A percentile compares a stretch with the other conserved stretches of the same genome.
Conservation (phyloP, 2,329 filamentous ascomycete species). For the Aspergillus sp. region DNA sequence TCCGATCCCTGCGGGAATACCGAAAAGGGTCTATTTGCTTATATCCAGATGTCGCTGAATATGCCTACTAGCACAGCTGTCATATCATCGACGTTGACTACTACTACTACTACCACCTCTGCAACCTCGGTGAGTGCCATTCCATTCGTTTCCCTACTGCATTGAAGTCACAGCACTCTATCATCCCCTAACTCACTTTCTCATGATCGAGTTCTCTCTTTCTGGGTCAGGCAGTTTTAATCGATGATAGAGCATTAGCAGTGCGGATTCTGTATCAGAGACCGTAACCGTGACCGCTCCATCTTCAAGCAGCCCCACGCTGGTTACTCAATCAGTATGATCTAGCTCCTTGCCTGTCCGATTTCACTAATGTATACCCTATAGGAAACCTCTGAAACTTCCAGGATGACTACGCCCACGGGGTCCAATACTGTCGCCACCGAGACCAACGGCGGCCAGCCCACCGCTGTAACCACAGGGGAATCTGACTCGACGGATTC, state of each 20-base stretch:
- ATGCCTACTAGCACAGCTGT: conserved; percentile 24
- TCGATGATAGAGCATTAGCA: conserved; percentile 2
- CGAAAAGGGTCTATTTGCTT: conserved; percentile 32
- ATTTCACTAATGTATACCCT: not conserved
- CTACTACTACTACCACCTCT: too few relatives aligned
- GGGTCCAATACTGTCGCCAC: conserved; percentile 6
- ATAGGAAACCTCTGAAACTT: not conserved
- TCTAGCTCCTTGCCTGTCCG: not conserved
- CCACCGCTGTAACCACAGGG: conserved; percentile 20
- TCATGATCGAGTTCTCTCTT: not conserved
- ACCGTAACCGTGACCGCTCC: conserved; percentile 10
- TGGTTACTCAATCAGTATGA: conserved; percentile 4
- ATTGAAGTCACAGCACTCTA: too few relatives aligned
- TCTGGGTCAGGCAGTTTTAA: not conserved
- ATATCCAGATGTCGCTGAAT: conserved; percentile 29
- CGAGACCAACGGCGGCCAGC: conserved; percentile 17
- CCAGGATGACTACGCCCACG: conserved; percentile 1
- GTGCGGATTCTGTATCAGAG: conserved; percentile 3
- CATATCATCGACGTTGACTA: conserved; percentile 10
- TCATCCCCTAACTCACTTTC: too few relatives aligned
- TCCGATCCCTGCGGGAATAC: conserved; percentile 36
- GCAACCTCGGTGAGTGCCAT: conserved; percentile 19
- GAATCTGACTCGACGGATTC: conserved; percentile 1
- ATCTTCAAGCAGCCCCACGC: conserved; percentile 4
- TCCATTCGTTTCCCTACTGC: too few relatives aligned